Evolutionary conservation across 129 eudicot genomes (phyloP).

Genomic region (Artemisia tridentata): DNA sequence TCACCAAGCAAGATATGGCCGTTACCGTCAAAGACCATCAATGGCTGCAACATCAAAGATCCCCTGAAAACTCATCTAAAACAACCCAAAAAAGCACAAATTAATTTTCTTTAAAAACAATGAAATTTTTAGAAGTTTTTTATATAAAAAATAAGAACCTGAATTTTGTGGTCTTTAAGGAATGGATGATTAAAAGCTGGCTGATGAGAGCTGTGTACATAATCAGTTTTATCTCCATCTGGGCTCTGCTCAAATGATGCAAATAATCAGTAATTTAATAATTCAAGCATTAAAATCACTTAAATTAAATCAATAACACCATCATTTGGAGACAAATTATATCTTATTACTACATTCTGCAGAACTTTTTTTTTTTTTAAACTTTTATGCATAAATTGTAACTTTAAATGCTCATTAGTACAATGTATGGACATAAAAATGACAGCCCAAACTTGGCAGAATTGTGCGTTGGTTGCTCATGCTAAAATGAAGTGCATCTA

Average conservation of each 20-base stretch:
- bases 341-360: no score
- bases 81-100: background rate
- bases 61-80: constrained; percentile 75
- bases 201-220: constrained; percentile 83
- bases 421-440: no score
- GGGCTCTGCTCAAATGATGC: constrained; percentile 61
- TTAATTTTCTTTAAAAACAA: background rate
- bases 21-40: no score
- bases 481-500: no score
- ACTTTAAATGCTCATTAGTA: no score
- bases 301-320: constrained; percentile 13
- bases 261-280: constrained; percentile 22
- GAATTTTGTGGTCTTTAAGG: constrained; percentile 93
- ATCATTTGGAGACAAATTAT: constrained; percentile 13
- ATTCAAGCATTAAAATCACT: background rate
- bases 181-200: constrained; percentile 97
- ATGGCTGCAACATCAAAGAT: no score
- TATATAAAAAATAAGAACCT: constrained; percentile 36
- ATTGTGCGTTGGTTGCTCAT: no score
- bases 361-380: no score
- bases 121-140: constrained; percentile 3
- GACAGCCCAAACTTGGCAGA: no score
- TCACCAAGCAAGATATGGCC: no score
- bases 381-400: no score
- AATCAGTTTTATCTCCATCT: constrained; percentile 88